Evolutionary conservation across 768 basidiomycete genomes (phyloP).

Genomic region (Tephrocybe rancida): DNA sequence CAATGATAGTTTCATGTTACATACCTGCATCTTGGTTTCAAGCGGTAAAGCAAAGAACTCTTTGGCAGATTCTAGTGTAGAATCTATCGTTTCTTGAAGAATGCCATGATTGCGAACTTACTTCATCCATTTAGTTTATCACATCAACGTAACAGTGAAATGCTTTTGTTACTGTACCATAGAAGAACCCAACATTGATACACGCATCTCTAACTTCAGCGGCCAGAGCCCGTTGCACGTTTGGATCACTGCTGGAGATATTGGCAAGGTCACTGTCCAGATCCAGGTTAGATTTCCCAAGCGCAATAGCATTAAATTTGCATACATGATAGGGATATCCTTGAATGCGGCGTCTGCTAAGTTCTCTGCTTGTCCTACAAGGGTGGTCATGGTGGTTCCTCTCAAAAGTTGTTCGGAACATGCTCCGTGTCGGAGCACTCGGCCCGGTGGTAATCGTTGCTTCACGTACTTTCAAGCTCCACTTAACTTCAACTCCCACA

Average conservation of each 20-base stretch:
- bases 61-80: slow-evolving; percentile 49
- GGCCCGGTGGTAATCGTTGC: background rate
- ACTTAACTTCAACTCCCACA: background rate
- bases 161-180: slow-evolving; percentile 46
- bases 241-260: slow-evolving; percentile 36
- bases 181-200: slow-evolving; percentile 85
- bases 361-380: slow-evolving; percentile 22
- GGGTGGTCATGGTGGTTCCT: slow-evolving; percentile 19
- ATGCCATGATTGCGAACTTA: slow-evolving; percentile 83
- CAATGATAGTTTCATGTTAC: background rate
- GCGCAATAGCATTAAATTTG: background rate
- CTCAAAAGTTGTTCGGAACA: too few relatives aligned
- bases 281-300: background rate
- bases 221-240: slow-evolving; percentile 48
- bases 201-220: slow-evolving; percentile 71
- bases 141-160: background rate
- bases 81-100: slow-evolving; percentile 47
- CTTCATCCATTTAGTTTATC: background rate
- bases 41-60: slow-evolving; percentile 68
- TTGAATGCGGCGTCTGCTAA: slow-evolving; percentile 29
- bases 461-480: background rate
- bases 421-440: too few relatives aligned
- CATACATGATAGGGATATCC: slow-evolving; percentile 42
- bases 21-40: slow-evolving; percentile 71
- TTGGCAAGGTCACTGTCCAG: slow-evolving; percentile 44